Conservation (phyloP, 495 filamentous ascomycete species). For the Neurospora sp. region DNA sequence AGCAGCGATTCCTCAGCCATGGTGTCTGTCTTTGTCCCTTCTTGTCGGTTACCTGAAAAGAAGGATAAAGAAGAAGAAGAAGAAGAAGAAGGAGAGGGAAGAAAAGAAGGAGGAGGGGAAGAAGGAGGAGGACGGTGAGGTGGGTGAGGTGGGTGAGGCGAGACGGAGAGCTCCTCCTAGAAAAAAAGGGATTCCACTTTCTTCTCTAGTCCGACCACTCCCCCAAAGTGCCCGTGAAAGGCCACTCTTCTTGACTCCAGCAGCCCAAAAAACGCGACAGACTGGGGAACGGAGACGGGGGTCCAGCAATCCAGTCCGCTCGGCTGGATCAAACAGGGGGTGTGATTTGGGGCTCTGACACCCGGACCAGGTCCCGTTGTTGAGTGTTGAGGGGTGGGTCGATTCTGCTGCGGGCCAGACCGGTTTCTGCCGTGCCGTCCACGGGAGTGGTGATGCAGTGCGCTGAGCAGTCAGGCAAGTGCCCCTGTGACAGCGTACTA, state of each 20-base stretch:
- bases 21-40: conserved; percentile 1
- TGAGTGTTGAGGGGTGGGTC: conserved; percentile 8
- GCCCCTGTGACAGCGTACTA: background rate
- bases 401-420: conserved; percentile 12
- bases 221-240: background rate
- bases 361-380: background rate
- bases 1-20: conserved; percentile 21
- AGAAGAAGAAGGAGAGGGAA: background rate
- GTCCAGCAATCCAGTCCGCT: background rate
- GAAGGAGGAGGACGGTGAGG: background rate
- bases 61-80: background rate
- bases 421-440: conserved; percentile 7
- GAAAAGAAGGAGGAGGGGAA: background rate
- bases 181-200: background rate
- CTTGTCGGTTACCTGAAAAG: conserved; percentile 2
- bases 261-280: background rate
- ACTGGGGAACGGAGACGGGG: background rate
- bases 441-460: background rate
- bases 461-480: too few species aligned
- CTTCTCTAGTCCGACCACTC: background rate
- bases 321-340: background rate
- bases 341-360: background rate
- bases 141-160: background rate
- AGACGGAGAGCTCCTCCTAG: background rate
- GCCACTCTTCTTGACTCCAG: background rate